Evolutionary conservation across 2,329 filamentous ascomycete species (phyloP), one percentile per base, ranked within the genome.

Genomic region (Cyphellophora europaea): DNA sequence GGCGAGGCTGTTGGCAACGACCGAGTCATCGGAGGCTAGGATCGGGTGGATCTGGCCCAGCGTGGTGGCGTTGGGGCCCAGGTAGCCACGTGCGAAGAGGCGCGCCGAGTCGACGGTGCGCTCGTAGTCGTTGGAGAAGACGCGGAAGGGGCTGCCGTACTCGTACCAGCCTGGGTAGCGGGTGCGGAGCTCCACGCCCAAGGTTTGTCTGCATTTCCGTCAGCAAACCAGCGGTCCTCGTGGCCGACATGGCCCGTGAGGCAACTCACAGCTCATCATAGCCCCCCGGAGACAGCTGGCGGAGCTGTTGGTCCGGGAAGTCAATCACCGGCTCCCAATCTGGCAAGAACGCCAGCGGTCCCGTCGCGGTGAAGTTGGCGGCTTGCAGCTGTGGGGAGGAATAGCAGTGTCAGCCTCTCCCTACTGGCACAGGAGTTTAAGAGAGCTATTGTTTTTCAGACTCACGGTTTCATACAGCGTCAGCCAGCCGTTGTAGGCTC

Each of bases 101-200:
- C 71, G 61, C 2, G 75, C 75, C 2, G 74, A 77, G 50, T 80
- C 72, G 8, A 79, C 58, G 1, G 78, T 74, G 5, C 74, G 67
- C 5, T 72, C 69, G 52, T 81, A 81, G 46, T 76, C 71, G 51
- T 82, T 82, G 12, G 74, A 68, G 73, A 74, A 82, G 5, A 77
- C 67, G 6, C 69, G 60, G 46, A 80, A 79, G 2, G 61, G 58
- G 1, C 56, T 59, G 36, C 64, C 62, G 38, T 67, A 59, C 16
- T 58, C 49, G 41, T 69, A 67, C 12, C 80, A 62, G 23, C 67
- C 53, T 0, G 66, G 61, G 47, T 67, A 69, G 45, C 53, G 54
- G 33, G 29, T 33, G n/a, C 32, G 25, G 5, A 38, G 15, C 17
- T 28, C 21, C 27, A 18, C 50, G 49, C 33, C 54, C 51, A 77